phyloP scores from a whole-genome alignment of 2,329 filamentous ascomycete species.

The Dactylellina parvicollis region DNA sequence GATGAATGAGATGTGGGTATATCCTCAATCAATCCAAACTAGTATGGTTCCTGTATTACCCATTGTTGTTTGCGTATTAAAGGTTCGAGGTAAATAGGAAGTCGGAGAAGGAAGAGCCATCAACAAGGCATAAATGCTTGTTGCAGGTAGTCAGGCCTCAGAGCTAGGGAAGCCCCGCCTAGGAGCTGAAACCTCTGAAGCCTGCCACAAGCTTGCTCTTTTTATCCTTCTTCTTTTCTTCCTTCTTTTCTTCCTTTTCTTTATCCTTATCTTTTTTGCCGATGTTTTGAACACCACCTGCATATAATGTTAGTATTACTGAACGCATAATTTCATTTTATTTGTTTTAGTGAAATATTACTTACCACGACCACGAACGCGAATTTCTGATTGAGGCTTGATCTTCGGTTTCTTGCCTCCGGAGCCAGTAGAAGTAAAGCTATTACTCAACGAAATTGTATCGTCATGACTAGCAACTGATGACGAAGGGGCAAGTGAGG shows the following conservation, averaged over 20 bases:
- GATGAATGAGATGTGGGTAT: too few relatives aligned
- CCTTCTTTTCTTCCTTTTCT: constrained; percentile 60
- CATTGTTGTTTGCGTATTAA: too few relatives aligned
- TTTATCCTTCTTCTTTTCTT: constrained; percentile 65
- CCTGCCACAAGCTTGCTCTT: constrained; percentile 45
- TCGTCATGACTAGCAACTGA: constrained; percentile 39
- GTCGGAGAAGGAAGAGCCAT: background rate
- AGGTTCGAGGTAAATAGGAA: too few relatives aligned
- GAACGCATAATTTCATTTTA: constrained; percentile 13
- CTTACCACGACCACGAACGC: constrained; percentile 68
- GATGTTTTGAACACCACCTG: constrained; percentile 67
- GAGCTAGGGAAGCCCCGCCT: constrained; percentile 30
- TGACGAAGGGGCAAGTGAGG: constrained; percentile 47
- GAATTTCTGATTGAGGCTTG: constrained; percentile 64
- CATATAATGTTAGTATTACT: constrained; percentile 56
- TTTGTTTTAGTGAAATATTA: too few relatives aligned
- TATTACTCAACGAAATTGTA: constrained; percentile 61
- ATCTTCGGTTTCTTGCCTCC: constrained; percentile 63
- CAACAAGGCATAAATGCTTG: background rate
- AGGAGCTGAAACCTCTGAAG: constrained; percentile 51
- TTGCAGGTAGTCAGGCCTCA: background rate
- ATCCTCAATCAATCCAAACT: too few relatives aligned
- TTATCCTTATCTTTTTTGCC: constrained; percentile 65
- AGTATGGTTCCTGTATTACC: too few relatives aligned
- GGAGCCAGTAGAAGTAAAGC: constrained; percentile 62